Base-by-base conservation (phyloP, 2,329 filamentous ascomycete species). In the Pseudogymnoascus sp. region DNA sequence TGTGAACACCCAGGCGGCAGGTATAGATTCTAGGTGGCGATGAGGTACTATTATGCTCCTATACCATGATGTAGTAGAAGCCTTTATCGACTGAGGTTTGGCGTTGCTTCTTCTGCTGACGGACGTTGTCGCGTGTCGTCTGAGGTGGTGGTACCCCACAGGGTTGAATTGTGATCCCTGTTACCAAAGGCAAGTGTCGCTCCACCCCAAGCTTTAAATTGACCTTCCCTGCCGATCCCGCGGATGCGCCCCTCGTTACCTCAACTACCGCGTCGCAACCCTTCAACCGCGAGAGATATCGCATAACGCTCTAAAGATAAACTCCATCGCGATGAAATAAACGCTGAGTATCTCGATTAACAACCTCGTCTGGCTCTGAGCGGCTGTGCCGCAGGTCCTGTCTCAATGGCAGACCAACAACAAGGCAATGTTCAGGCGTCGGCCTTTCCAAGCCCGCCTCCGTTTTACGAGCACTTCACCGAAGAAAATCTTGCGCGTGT, bases 381-480 rank as follows among this genome's bases (percentile, higher is more conserved):
- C 48, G 48, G 48, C 48, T 55, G 48, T 33, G 48, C 48, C 48
- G 48, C 29, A 63, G 15, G 62, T 33, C 31, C 36, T 59, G 36
- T n/a, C 39, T 61, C 51, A 48, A 91, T 90, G 87, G 84, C 84
- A 63, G 85, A 85, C 60, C 78, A 80, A 63, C 77, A 77, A 61
- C 76, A 79, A 51, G 74, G 75, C 7, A 70, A 72, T 66, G 48
- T 55, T 3, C 68, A 68, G 42, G 77, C 79, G 55, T 85, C 88
- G 25, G 85, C 87, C 41, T 96, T 92, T 73, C 93, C 94, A 25
- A 85, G 89, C 60, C 94, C 94, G 27, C 94, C 94, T 27, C 87
- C 88, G 0, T 96, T 97, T 77, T 97, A 90, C 86, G 87, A 88
- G 68, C 82, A 90, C 73, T 97, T 97, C 76, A 96, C 91, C 0